phyloP scores from a whole-genome alignment of 148 eudicot species.

The Heliamphora exappendiculata region DNA sequence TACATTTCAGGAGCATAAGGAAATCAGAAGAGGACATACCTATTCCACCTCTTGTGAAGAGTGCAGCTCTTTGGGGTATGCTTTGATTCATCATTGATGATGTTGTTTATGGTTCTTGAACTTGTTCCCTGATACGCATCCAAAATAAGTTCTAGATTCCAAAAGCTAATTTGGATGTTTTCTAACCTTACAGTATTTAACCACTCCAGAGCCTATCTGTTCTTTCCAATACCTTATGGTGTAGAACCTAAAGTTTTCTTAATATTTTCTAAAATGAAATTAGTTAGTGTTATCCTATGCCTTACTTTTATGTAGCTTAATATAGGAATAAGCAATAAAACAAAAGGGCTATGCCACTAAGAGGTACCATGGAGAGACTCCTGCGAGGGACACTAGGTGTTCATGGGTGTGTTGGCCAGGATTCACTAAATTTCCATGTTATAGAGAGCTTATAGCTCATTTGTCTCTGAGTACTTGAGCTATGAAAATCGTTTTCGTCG shows the following conservation, averaged over 20 bases:
- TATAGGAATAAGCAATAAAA: not conserved
- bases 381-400: not conserved
- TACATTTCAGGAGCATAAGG: conserved; percentile 41
- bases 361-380: not conserved
- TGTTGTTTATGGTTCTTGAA: not conserved
- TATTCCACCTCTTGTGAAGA: conserved; percentile 58
- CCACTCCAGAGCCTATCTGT: not conserved
- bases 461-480: not conserved
- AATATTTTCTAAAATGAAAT: too few relatives aligned
- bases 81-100: conserved; percentile 9
- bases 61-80: conserved; percentile 79
- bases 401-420: not conserved
- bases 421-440: not conserved
- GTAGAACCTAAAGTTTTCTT: not conserved
- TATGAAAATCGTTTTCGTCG: not conserved
- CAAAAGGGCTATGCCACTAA: not conserved
- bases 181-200: not conserved
- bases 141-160: not conserved
- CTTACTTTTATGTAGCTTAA: not conserved
- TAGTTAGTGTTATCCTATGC: too few relatives aligned
- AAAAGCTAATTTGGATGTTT: not conserved
- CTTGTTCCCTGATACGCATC: not conserved
- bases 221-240: not conserved
- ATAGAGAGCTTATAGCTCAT: not conserved
- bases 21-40: conserved; percentile 70